Conservation (phyloP, 331 rosid species). For the Cydonia oblonga region DNA sequence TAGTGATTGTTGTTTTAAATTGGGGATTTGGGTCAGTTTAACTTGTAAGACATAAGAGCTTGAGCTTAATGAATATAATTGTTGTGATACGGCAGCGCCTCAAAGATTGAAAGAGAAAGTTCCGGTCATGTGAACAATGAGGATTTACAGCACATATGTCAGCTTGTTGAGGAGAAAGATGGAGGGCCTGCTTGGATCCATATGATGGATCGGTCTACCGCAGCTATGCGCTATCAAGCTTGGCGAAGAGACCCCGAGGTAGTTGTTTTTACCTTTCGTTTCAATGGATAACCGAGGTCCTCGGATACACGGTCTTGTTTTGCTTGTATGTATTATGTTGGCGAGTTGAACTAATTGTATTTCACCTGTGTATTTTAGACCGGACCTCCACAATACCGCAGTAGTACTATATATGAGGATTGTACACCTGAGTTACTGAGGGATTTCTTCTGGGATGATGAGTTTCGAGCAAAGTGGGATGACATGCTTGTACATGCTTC, state of each 20-base stretch:
- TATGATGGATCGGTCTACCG: conserved; percentile 60
- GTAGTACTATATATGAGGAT: conserved; percentile 74
- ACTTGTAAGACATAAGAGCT: not conserved
- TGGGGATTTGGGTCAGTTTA: not conserved
- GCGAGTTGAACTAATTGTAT: conserved; percentile 6
- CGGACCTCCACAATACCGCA: conserved; percentile 93
- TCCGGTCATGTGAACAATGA: conserved; percentile 17
- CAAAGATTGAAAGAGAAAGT: conserved; percentile 18
- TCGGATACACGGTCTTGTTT: not conserved
- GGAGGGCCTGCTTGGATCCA: conserved; percentile 65
- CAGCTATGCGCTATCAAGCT: conserved; percentile 50
- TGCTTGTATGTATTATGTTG: not conserved
- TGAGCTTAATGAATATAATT: not conserved
- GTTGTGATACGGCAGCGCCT: conserved; percentile 25
- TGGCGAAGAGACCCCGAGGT: conserved; percentile 68
- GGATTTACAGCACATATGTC: conserved; percentile 36
- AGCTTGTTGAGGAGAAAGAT: conserved; percentile 55
- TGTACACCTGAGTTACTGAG: conserved; percentile 69
- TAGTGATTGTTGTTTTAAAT: not conserved
- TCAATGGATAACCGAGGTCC: not conserved
- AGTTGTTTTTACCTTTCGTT: not conserved
- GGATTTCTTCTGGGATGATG: conserved; percentile 97
- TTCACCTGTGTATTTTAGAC: conserved; percentile 30
- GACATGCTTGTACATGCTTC: conserved; percentile 69
- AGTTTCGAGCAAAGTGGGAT: conserved; percentile 68